Percentiles rank a stretch among this genome's conserved stretches.
Conservation (phyloP, 1,139 yeast species). For the Yamadazyma aaseri region DNA sequence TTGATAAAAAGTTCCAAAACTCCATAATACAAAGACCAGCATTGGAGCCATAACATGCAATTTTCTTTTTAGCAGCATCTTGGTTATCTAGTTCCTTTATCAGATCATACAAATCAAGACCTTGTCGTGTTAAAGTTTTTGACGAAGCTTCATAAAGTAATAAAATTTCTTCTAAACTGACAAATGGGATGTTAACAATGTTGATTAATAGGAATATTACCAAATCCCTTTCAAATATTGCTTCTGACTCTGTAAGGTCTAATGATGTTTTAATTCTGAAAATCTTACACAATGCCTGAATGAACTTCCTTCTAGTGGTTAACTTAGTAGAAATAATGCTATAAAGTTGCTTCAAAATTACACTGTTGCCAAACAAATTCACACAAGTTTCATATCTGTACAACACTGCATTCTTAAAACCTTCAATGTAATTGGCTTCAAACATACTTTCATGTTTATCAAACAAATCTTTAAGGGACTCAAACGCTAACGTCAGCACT, state of each 20-base stretch:
- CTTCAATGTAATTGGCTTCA: slow-evolving; percentile 63
- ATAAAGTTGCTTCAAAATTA: slow-evolving; percentile 34
- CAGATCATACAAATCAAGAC: slow-evolving; percentile 31
- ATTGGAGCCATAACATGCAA: slow-evolving; percentile 19
- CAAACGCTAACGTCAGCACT: slow-evolving; percentile 49
- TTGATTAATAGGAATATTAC: slow-evolving; percentile 36
- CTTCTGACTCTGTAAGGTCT: neutral
- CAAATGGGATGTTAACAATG: slow-evolving; percentile 36
- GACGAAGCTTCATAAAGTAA: slow-evolving; percentile 18
- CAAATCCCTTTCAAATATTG: slow-evolving; percentile 23
- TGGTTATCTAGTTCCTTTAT: slow-evolving; percentile 10
- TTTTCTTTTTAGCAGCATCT: slow-evolving; percentile 1
- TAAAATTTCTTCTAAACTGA: slow-evolving; percentile 40
- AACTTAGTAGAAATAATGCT: slow-evolving; percentile 41
- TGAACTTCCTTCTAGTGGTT: slow-evolving; percentile 48
- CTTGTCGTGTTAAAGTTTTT: slow-evolving; percentile 25
- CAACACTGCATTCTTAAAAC: slow-evolving; percentile 53
- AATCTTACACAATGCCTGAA: slow-evolving; percentile 25
- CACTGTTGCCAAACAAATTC: slow-evolving; percentile 17
- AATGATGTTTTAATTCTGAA: slow-evolving; percentile 19
- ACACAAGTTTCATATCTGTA: slow-evolving; percentile 35
- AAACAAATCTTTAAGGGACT: slow-evolving; percentile 53
- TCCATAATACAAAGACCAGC: slow-evolving; percentile 21
- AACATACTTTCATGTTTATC: slow-evolving; percentile 70
- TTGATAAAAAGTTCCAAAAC: slow-evolving; percentile 21